Conservation (phyloP, 1,284 basidiomycete species). For the Tilletia walkeri region DNA sequence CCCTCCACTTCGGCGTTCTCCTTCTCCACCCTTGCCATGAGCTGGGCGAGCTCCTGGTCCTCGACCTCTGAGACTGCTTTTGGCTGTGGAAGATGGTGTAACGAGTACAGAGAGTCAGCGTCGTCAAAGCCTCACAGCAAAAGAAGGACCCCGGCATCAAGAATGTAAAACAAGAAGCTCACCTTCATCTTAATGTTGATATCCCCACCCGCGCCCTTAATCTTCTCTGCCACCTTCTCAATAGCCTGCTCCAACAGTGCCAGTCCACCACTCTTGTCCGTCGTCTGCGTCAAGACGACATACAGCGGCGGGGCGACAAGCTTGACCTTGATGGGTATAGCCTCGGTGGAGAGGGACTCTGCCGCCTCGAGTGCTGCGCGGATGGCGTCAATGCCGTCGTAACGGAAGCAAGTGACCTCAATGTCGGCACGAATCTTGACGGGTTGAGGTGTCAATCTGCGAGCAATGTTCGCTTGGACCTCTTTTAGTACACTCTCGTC, state of each 20-base stretch:
- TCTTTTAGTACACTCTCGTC: slow-evolving; percentile 66
- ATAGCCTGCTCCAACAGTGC: slow-evolving; percentile 90
- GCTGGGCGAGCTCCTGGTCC: slow-evolving; percentile 55
- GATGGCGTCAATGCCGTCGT: slow-evolving; percentile 96
- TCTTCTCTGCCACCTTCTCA: slow-evolving; percentile 79
- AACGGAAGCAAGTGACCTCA: slow-evolving; percentile 94
- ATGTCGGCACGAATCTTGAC: slow-evolving; percentile 98
- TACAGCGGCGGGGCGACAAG: slow-evolving; percentile 95
- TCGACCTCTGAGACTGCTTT: slow-evolving; percentile 55
- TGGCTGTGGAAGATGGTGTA: slow-evolving; percentile 26
- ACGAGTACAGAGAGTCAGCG: no score
- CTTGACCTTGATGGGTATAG: slow-evolving; percentile 94
- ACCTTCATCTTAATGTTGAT: slow-evolving; percentile 97
- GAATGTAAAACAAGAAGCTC: slow-evolving; percentile 30
- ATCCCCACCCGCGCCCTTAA: slow-evolving; percentile 73
- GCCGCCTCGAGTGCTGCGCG: slow-evolving; percentile 86
- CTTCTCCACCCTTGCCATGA: slow-evolving; percentile 55
- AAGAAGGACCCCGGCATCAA: no score
- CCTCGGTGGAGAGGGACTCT: slow-evolving; percentile 79
- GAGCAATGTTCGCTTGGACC: slow-evolving; percentile 82
- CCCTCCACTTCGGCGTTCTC: slow-evolving; percentile 56
- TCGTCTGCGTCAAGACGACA: slow-evolving; percentile 90
- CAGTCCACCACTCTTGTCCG: slow-evolving; percentile 92
- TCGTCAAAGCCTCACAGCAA: no score
- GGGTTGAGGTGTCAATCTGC: slow-evolving; percentile 92